phyloP scores from a whole-genome alignment of 768 basidiomycete species.

The Dioszegia crocea region DNA sequence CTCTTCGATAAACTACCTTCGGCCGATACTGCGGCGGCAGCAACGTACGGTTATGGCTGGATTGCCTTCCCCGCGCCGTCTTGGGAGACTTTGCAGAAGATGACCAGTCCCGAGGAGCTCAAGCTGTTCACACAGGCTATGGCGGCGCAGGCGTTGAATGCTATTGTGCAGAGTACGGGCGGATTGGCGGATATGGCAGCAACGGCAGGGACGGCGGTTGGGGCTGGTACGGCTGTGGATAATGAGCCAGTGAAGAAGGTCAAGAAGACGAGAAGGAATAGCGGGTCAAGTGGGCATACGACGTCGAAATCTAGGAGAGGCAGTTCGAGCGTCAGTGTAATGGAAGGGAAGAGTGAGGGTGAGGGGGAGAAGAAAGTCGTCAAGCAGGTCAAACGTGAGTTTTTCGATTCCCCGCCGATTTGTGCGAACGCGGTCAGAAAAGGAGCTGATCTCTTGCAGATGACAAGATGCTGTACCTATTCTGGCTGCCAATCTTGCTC shows the following conservation, averaged over 20 bases:
- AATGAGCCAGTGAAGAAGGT: constrained; percentile 10
- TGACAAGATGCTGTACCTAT: constrained; percentile 51
- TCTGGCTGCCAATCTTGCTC: constrained; percentile 51
- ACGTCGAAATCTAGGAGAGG: constrained; percentile 9
- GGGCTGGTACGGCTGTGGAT: background rate
- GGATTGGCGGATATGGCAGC: constrained; percentile 12
- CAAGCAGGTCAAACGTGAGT: constrained; percentile 11
- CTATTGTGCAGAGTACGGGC: constrained; percentile 24
- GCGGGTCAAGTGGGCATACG: background rate
- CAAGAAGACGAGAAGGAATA: background rate
- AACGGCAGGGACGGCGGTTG: constrained; percentile 11
- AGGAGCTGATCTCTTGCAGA: constrained; percentile 10
- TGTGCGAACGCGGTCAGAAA: constrained; percentile 12
- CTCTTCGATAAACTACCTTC: background rate
- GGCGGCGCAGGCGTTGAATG: constrained; percentile 33
- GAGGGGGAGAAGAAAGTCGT: background rate
- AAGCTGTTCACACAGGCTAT: constrained; percentile 35
- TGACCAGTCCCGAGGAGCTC: constrained; percentile 37
- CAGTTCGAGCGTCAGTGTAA: background rate
- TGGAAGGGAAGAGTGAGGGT: background rate
- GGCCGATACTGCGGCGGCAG: background rate
- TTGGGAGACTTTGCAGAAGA: constrained; percentile 37
- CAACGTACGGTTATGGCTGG: constrained; percentile 20
- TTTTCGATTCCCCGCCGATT: constrained; percentile 9
- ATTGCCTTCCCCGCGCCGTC: constrained; percentile 36